Percentiles rank a stretch among this genome's conserved stretches.
phyloP scores from a whole-genome alignment of 2,329 filamentous ascomycete species.

The Botryotinia convoluta region DNA sequence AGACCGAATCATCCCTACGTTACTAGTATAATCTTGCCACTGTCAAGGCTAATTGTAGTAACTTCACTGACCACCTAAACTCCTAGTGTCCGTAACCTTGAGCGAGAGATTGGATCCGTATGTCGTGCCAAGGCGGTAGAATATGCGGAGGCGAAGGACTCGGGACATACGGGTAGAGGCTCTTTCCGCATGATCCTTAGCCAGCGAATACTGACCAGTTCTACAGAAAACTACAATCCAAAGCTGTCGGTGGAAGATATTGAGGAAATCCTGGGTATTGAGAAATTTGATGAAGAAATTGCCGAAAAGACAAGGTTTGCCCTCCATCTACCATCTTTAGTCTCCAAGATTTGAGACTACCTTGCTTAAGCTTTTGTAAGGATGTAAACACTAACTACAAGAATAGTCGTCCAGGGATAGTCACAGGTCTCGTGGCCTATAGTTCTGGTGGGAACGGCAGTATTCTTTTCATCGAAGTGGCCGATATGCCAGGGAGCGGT shows the following conservation, averaged over 20 bases:
- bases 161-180: constrained; percentile 46
- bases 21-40: neutral
- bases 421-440: constrained; percentile 95
- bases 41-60: neutral
- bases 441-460: constrained; percentile 88
- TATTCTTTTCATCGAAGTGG: constrained; percentile 97
- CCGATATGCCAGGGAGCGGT: constrained; percentile 92
- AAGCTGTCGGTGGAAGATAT: constrained; percentile 74
- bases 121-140: constrained; percentile 95
- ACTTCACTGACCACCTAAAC: constrained; percentile 17
- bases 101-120: constrained; percentile 91
- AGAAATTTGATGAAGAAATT: constrained; percentile 93
- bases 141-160: constrained; percentile 85
- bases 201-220: constrained; percentile 17
- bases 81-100: constrained; percentile 82
- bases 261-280: constrained; percentile 87
- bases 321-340: neutral
- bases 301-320: constrained; percentile 66
- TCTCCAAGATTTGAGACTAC: constrained; percentile 21
- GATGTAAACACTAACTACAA: constrained; percentile 25
- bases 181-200: neutral
- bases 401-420: constrained; percentile 74
- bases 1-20: neutral
- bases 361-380: constrained; percentile 20
- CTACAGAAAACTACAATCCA: constrained; percentile 64